These are phyloP conservation scores for Pogostemon cablin DNA, from an alignment of 257 asterid genomes.

Conservation along the genomic window DNA sequence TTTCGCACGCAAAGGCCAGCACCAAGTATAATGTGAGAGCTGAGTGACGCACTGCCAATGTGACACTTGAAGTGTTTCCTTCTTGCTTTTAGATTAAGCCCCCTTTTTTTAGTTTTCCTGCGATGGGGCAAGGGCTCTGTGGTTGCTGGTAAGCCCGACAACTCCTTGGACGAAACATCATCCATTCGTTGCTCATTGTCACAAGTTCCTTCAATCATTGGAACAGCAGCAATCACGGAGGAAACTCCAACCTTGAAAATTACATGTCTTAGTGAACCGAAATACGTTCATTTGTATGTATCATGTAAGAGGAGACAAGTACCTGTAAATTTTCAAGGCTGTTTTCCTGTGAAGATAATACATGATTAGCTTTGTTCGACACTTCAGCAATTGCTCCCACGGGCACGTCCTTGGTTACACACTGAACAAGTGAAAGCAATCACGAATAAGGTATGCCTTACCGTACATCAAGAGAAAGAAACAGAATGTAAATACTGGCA, in stretches of 20 bases:
- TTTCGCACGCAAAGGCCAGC: slow-evolving; percentile 45
- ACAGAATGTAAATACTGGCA: background rate
- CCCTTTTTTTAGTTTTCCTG: slow-evolving; percentile 33
- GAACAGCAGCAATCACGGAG: slow-evolving; percentile 32
- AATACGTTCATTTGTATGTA: background rate
- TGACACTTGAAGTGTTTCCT: slow-evolving; percentile 51
- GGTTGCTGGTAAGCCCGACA: slow-evolving; percentile 22
- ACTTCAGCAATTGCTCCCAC: slow-evolving; percentile 28
- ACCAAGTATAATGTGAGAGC: slow-evolving; percentile 68
- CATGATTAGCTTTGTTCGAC: slow-evolving; percentile 13
- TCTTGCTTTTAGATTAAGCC: slow-evolving; percentile 36
- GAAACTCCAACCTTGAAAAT: slow-evolving; percentile 47
- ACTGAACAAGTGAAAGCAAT: slow-evolving; percentile 37
- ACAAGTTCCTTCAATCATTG: slow-evolving; percentile 31
- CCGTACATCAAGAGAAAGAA: slow-evolving; percentile 10
- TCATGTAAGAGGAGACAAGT: slow-evolving; percentile 28
- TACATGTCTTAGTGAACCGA: slow-evolving; percentile 18
- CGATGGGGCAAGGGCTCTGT: slow-evolving; percentile 16
- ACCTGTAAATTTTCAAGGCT: slow-evolving; percentile 37
- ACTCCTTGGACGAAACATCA: slow-evolving; percentile 16
- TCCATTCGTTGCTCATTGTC: slow-evolving; percentile 29
- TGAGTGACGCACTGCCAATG: slow-evolving; percentile 43
- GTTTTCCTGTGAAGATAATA: slow-evolving; percentile 15
- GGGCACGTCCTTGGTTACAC: slow-evolving; percentile 25
- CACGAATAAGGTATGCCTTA: background rate